Evolutionary conservation across 495 filamentous ascomycete species (phyloP).

Genomic region (Hypoxylon subgilvum): DNA sequence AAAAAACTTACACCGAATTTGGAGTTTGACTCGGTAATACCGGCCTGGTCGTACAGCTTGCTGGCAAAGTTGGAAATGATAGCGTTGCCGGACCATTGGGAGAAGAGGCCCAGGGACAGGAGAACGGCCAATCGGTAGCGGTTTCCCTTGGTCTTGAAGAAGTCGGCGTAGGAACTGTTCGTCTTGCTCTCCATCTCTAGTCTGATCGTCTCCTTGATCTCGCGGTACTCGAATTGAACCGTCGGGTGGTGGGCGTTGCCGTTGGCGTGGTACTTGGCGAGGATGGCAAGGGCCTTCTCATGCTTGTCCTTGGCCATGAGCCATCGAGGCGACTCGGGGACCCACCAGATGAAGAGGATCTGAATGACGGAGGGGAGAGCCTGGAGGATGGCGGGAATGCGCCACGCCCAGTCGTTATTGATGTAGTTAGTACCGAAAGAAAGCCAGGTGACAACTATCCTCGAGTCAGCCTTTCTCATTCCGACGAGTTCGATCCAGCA

Average conservation of each 20-base stretch:
- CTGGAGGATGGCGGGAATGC: slow-evolving; percentile 60
- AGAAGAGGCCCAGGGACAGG: slow-evolving; percentile 65
- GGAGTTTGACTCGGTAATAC: slow-evolving; percentile 57
- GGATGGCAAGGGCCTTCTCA: slow-evolving; percentile 65
- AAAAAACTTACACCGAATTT: slow-evolving; percentile 51
- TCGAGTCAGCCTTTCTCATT: slow-evolving; percentile 21
- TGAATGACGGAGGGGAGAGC: slow-evolving; percentile 57
- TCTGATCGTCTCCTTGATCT: slow-evolving; percentile 64
- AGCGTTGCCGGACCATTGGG: slow-evolving; percentile 73
- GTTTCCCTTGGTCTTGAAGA: slow-evolving; percentile 73
- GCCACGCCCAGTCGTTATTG: slow-evolving; percentile 57
- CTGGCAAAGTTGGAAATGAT: slow-evolving; percentile 69
- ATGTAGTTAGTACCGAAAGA: slow-evolving; percentile 60
- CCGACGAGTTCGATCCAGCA: too few relatives aligned
- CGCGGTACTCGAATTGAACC: slow-evolving; percentile 65
- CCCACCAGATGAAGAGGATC: slow-evolving; percentile 61
- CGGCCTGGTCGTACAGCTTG: slow-evolving; percentile 63
- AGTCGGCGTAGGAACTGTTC: slow-evolving; percentile 60
- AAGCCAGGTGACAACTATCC: slow-evolving; percentile 55
- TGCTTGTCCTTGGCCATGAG: slow-evolving; percentile 69
- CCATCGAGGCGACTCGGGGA: slow-evolving; percentile 68
- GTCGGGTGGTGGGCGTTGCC: slow-evolving; percentile 61
- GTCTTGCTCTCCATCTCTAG: slow-evolving; percentile 55
- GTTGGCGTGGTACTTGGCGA: slow-evolving; percentile 64
- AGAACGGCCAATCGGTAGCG: slow-evolving; percentile 65